These are phyloP conservation scores for Fusarium circinatum DNA, from an alignment of 2,329 filamentous ascomycete genomes.

Conservation along the genomic window DNA sequence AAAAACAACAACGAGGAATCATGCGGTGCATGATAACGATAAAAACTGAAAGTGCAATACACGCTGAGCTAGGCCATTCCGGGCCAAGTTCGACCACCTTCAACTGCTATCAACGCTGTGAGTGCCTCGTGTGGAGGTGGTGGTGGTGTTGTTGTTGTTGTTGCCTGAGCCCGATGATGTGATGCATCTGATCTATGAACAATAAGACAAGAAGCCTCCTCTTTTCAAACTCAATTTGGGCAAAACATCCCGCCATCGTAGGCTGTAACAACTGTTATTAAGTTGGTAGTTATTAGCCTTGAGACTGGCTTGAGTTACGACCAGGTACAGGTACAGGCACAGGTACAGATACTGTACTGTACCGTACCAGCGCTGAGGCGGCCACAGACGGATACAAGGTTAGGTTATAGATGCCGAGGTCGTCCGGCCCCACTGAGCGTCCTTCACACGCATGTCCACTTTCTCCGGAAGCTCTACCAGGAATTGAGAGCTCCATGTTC, in stretches of 20 bases:
- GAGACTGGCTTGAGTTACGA: not conserved
- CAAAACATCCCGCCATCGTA: slow-evolving; percentile 3
- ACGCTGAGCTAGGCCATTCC: slow-evolving; percentile 15
- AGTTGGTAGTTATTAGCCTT: slow-evolving; percentile 6
- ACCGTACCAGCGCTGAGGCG: no score
- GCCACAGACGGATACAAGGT: not conserved
- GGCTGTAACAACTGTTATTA: not conserved
- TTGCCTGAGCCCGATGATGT: slow-evolving; percentile 29
- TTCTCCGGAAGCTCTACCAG: slow-evolving; percentile 16
- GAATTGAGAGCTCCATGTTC: not conserved
- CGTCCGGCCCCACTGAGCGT: slow-evolving; percentile 24
- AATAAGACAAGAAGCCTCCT: not conserved
- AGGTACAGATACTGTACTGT: no score
- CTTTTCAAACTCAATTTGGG: slow-evolving; percentile 21
- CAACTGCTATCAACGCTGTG: slow-evolving; percentile 6
- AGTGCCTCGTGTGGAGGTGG: slow-evolving; percentile 24
- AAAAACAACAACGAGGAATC: not conserved
- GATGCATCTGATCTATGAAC: slow-evolving; percentile 1
- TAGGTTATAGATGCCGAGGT: slow-evolving; percentile 15
- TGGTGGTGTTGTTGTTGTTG: slow-evolving; percentile 29
- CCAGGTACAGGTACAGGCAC: not conserved
- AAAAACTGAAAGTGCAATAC: not conserved
- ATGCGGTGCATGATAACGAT: slow-evolving; percentile 17
- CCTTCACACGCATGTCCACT: slow-evolving; percentile 14
- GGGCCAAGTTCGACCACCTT: slow-evolving; percentile 2